phyloP scores from a whole-genome alignment of 345 rosid genomes.

The Dipteronia dyeriana region DNA sequence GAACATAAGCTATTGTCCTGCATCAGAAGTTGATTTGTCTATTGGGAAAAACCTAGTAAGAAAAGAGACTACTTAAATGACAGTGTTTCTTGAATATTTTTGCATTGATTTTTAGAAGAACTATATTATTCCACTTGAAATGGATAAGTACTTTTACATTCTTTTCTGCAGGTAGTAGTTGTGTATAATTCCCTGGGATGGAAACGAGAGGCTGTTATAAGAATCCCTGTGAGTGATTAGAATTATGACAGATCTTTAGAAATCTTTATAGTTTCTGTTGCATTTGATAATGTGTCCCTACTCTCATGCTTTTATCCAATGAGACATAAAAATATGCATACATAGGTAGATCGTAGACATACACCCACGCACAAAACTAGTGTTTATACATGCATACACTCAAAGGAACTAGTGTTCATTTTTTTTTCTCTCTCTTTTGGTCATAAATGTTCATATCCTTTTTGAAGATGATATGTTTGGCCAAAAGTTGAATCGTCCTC shows the following conservation, averaged over 20 bases:
- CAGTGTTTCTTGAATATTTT: neutral
- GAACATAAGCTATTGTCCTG: conserved; percentile 60
- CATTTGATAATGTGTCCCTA: conserved; percentile 1
- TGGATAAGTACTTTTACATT: conserved; percentile 8
- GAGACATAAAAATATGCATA: neutral
- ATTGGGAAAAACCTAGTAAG: conserved; percentile 56
- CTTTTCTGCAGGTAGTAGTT: conserved; percentile 45
- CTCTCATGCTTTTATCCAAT: neutral
- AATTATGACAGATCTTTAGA: neutral
- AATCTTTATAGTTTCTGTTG: neutral
- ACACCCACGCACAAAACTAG: neutral
- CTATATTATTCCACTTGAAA: conserved; percentile 2
- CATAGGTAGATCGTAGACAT: neutral
- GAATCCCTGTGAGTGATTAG: conserved; percentile 54
- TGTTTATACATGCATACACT: neutral
- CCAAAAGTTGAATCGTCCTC: neutral
- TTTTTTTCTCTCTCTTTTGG: neutral
- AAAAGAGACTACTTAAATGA: conserved; percentile 1
- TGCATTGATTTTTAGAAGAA: conserved; percentile 12
- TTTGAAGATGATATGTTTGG: neutral
- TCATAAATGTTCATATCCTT: neutral
- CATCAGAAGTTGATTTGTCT: conserved; percentile 46
- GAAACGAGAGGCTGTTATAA: conserved; percentile 58
- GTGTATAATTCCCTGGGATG: conserved; percentile 69
- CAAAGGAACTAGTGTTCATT: neutral